Percentiles rank a stretch among this genome's conserved stretches.
These are phyloP conservation scores for Garcileccinum viscosum DNA, from an alignment of 1,284 basidiomycete genomes.

Conservation along the genomic window DNA sequence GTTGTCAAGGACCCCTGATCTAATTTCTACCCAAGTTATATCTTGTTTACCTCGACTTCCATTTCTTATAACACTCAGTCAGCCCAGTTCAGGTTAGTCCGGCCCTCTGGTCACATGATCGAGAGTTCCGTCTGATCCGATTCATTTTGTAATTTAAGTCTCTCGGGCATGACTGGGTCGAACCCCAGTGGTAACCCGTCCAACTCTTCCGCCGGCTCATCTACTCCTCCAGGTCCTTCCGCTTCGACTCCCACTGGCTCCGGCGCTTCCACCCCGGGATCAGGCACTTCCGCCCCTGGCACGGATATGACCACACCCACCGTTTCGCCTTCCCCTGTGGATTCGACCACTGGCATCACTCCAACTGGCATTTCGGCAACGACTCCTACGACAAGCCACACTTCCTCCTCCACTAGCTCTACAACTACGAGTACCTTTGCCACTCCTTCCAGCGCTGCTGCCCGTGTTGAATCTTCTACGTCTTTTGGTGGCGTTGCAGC, in stretches of 20 bases:
- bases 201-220: constrained; percentile 52
- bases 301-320: not conserved
- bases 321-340: not conserved
- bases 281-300: constrained; percentile 14
- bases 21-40: constrained; percentile 44
- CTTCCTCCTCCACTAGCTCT: constrained; percentile 11
- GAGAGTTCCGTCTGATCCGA: constrained; percentile 9
- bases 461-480: constrained; percentile 24
- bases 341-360: constrained; percentile 8
- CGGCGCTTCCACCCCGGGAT: not conserved
- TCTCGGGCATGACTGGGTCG: constrained; percentile 61
- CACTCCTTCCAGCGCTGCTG: constrained; percentile 25
- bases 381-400: not conserved
- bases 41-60: constrained; percentile 58
- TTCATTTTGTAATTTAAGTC: constrained; percentile 40
- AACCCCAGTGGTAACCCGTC: constrained; percentile 40
- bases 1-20: not conserved
- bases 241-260: constrained; percentile 5
- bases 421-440: constrained; percentile 19
- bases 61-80: constrained; percentile 55
- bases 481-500: constrained; percentile 29
- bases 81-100: constrained; percentile 57
- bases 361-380: constrained; percentile 10
- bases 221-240: constrained; percentile 47
- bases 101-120: not conserved